Evolutionary conservation across 1,284 basidiomycete genomes (phyloP), one percentile per base, ranked within the genome.

Genomic region (Microbotryomycetes sp.): DNA sequence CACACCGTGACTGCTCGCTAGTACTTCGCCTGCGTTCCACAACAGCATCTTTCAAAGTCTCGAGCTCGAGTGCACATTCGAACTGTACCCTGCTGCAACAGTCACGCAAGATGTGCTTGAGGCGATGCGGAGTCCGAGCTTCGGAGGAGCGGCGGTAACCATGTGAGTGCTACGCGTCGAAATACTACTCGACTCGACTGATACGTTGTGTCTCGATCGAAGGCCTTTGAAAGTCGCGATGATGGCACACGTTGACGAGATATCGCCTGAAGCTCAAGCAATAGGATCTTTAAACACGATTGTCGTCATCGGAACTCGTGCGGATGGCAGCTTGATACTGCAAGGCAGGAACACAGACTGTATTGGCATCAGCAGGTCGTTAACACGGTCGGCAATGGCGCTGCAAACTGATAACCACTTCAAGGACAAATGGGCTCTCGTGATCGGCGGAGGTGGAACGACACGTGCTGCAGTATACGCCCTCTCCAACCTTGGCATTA

Each of bases 241-340:
- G 61, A 88, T 94, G 47, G 81, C 85, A 1, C 78, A 87, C 16
- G 81, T 96, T 45, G 85, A 91, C 68, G 76, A 77, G 31, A 76
- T 94, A 30, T 87, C 89, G 0, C 82, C 83, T 2, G 85, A 89
- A 45, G 92, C 89, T 0, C 77, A 84, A 67, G 79, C 81, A 5
- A 91, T 97, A 59, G 92, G 92, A 0, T 91, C 91, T 0, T 88
- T 96, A 66, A 96, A 97, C 76, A 96, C 92, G 26, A 82, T 96
- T 72, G 81, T 92, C 21, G 70, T 70, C 46, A 62, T 69, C 31
- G 72, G 69, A 6, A 11, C 28, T 70, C 75, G 3, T 78, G 80
- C 54, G 21, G 16, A n/a, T 9, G 81, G 82, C 0, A 74, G 77
- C 21, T 77, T 79, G 2, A 75, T 78, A 24, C 78, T 96, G 27